Evolutionary conservation across 768 basidiomycete genomes (phyloP), one percentile per base, ranked within the genome.

Genomic region (Phanerodontia chrysosporium): DNA sequence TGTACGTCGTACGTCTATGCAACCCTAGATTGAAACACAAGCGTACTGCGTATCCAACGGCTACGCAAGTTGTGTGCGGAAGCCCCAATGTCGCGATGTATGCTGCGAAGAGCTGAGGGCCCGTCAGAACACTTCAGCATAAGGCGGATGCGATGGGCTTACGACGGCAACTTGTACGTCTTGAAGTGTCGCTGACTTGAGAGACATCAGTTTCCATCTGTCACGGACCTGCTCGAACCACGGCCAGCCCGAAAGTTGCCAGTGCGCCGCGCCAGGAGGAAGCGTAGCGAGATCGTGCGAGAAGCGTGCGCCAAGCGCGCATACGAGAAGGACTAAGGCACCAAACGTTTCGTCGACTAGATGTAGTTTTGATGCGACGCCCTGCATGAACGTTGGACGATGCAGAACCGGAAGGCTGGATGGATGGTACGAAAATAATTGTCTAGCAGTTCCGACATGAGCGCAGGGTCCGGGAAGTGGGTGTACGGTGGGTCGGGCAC

Each of bases 101-200:
- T 27, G 39, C n/a, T 2, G 57, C 45, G 3, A n/a, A 29, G 2
- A 51, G 39, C 57, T 57, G 30, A 2, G 18, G 12, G 10, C 32
- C 2, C 10, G 6, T 51, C 51, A 51, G 51, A 8, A 7, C 14
- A 9, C 48, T 6, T 22, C 18, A 42, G 2, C 49, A n/a, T 64
- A 55, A n/a, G 65, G 32, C 13, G 13, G 13, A 13, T 13, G 32
- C 32, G 32, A 14, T 9, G 44, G 13, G 53, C 84, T 64, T 77
- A 76, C 58, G n/a, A 13, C 35, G 65, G 82, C 82, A 21, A 76
- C 76, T 67, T 94, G 91, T n/a, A 94, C 70, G 62, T 90, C 88
- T 65, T 82, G 82, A 44, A 92, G 63, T 3, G 76, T 75, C 1
- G 85, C 79, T 10, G 78, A 75, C 0, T 79, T 3, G 4, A 61